These are phyloP conservation scores for Cryphonectria japonica DNA, from an alignment of 2,329 filamentous ascomycete species.

Conservation along the genomic window DNA sequence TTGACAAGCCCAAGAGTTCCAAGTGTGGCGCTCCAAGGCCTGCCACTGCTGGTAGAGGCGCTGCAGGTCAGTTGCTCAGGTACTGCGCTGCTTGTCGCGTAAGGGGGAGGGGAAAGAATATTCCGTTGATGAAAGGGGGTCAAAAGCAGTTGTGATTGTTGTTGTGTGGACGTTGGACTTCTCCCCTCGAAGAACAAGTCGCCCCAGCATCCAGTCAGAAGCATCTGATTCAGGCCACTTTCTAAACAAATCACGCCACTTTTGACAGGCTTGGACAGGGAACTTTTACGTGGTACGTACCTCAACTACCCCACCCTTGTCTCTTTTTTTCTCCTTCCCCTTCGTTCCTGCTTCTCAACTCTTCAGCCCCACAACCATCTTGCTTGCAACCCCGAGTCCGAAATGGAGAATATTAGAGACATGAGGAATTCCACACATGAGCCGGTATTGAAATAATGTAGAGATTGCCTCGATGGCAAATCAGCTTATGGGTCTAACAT, in stretches of 20 bases:
- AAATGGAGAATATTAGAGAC: not conserved
- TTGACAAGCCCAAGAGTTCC: not conserved
- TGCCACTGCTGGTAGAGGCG: not conserved
- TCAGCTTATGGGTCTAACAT: not conserved
- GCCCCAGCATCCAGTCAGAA: slow-evolving; percentile 8
- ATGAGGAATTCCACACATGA: not conserved
- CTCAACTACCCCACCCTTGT: not conserved
- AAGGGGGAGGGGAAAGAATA: no score
- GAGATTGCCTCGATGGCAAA: not conserved
- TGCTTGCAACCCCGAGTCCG: not conserved
- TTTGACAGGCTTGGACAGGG: slow-evolving; percentile 19
- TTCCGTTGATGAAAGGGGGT: not conserved
- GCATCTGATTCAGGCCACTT: slow-evolving; percentile 21
- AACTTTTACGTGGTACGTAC: slow-evolving; percentile 6
- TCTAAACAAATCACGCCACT: slow-evolving; percentile 21
- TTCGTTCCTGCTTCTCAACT: not conserved
- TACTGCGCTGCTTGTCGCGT: not conserved
- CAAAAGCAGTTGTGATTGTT: not conserved
- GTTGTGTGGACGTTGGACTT: slow-evolving; percentile 4
- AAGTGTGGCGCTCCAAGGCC: not conserved
- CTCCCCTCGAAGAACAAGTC: not conserved
- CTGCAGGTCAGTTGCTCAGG: slow-evolving; percentile 6
- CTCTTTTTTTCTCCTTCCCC: not conserved
- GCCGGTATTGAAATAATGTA: not conserved
- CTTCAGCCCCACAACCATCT: not conserved